A percentile compares a stretch with the other conserved stretches of the same genome.
These are phyloP conservation scores for Dioscorea cayenensis DNA, from an alignment of 116 monocot species.

Conservation along the genomic window DNA sequence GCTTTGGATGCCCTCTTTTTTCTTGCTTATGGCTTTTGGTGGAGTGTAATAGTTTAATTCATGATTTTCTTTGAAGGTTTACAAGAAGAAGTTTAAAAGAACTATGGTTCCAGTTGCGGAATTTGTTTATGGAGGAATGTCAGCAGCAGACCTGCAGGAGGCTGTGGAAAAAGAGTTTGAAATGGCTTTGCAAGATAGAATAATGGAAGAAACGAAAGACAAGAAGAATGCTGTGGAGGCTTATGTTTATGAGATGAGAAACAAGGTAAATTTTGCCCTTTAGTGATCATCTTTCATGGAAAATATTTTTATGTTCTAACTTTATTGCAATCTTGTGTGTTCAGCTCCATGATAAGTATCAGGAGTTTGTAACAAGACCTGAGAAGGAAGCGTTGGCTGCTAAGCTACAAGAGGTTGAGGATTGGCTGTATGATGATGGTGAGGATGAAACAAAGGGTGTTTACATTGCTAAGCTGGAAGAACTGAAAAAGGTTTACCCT, in stretches of 20 bases:
- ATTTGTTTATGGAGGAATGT: slow-evolving; percentile 51
- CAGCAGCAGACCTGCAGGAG: slow-evolving; percentile 58
- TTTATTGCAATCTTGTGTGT: slow-evolving; percentile 7
- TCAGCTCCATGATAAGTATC: slow-evolving; percentile 82
- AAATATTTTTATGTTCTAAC: neutral
- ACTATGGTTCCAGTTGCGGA: slow-evolving; percentile 56
- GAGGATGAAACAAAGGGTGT: slow-evolving; percentile 91
- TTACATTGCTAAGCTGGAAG: slow-evolving; percentile 79
- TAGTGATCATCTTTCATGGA: neutral
- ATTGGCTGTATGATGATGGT: slow-evolving; percentile 98
- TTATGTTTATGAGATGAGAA: slow-evolving; percentile 98
- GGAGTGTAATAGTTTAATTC: neutral
- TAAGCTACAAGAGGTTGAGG: slow-evolving; percentile 86
- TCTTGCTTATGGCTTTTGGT: neutral
- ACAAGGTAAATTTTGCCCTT: slow-evolving; percentile 43
- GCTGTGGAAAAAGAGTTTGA: slow-evolving; percentile 80
- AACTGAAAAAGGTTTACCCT: slow-evolving; percentile 60
- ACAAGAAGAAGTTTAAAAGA: slow-evolving; percentile 81
- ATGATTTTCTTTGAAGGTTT: slow-evolving; percentile 20
- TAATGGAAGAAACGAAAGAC: slow-evolving; percentile 98
- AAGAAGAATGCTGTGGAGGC: slow-evolving; percentile 98
- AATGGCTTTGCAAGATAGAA: slow-evolving; percentile 92
- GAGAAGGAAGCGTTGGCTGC: slow-evolving; percentile 54
- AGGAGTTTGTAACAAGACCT: slow-evolving; percentile 51
- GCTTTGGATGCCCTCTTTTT: neutral